Evolutionary conservation across 768 basidiomycete species (phyloP).

Genomic region (Gymnopilus junonius): DNA sequence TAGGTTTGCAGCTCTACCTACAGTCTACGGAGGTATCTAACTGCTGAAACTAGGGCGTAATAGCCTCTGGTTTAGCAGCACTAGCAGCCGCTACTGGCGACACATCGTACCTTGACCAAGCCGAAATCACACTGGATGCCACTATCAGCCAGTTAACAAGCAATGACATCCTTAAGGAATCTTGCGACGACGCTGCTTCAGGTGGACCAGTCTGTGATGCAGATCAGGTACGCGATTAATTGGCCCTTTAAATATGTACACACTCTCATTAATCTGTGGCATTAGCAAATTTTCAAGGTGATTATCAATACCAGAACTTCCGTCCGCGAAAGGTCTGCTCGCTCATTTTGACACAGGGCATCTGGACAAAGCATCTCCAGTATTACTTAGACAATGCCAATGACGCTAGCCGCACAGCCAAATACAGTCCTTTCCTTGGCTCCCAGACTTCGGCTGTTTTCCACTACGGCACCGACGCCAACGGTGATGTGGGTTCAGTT

Average conservation of each 20-base stretch:
- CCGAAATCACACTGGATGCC: slow-evolving; percentile 57
- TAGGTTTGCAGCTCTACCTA: slow-evolving; percentile 18
- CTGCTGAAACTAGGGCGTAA: slow-evolving; percentile 45
- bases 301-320: neutral
- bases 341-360: slow-evolving; percentile 34
- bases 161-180: slow-evolving; percentile 50
- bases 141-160: slow-evolving; percentile 45
- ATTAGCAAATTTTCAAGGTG: slow-evolving; percentile 51
- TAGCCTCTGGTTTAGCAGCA: slow-evolving; percentile 55
- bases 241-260: neutral
- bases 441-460: slow-evolving; percentile 47
- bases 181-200: slow-evolving; percentile 50
- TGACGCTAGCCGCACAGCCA: slow-evolving; percentile 43
- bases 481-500: slow-evolving; percentile 47
- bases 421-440: slow-evolving; percentile 45
- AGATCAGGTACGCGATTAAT: slow-evolving; percentile 40
- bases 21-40: neutral
- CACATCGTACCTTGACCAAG: slow-evolving; percentile 44
- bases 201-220: slow-evolving; percentile 46
- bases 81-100: slow-evolving; percentile 46
- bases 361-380: slow-evolving; percentile 57
- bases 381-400: slow-evolving; percentile 53
- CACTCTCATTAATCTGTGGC: neutral
- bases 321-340: neutral
- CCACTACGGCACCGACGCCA: slow-evolving; percentile 45